phyloP scores from a whole-genome alignment of 208 protist genomes.

The Polymyxa betae region DNA sequence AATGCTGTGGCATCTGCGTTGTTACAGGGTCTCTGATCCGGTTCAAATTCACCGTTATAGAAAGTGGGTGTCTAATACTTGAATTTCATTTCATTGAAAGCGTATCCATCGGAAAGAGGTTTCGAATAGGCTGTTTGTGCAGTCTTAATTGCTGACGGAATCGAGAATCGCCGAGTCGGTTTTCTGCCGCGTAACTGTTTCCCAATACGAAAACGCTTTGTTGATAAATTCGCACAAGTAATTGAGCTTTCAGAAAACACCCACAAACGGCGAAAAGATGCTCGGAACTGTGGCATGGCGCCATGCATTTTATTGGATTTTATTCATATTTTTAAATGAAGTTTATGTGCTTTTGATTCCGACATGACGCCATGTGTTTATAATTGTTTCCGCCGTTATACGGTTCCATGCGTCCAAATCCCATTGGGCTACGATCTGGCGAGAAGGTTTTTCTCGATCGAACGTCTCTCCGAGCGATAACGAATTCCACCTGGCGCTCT shows the following conservation, averaged over 20 bases:
- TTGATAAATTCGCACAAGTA: background rate
- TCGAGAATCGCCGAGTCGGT: background rate
- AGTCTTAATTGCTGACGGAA: background rate
- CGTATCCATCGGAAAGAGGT: background rate
- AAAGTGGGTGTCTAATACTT: background rate
- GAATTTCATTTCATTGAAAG: background rate
- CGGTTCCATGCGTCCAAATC: background rate
- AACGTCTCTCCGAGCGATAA: background rate
- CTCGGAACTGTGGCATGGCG: conserved; percentile 2
- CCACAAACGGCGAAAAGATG: background rate
- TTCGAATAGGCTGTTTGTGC: background rate
- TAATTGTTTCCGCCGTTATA: background rate
- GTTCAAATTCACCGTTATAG: background rate
- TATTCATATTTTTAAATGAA: background rate
- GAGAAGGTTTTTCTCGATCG: background rate
- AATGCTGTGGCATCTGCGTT: background rate
- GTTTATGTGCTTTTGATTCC: background rate
- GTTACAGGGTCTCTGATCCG: background rate
- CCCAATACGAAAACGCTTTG: background rate
- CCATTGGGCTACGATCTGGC: background rate
- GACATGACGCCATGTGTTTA: background rate
- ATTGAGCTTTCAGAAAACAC: background rate
- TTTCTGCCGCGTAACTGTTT: background rate
- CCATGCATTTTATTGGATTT: background rate
- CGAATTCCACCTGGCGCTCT: background rate